These are phyloP conservation scores for Vanderwaltozyma tropicalis DNA, from an alignment of 805 yeast species.

Conservation along the genomic window DNA sequence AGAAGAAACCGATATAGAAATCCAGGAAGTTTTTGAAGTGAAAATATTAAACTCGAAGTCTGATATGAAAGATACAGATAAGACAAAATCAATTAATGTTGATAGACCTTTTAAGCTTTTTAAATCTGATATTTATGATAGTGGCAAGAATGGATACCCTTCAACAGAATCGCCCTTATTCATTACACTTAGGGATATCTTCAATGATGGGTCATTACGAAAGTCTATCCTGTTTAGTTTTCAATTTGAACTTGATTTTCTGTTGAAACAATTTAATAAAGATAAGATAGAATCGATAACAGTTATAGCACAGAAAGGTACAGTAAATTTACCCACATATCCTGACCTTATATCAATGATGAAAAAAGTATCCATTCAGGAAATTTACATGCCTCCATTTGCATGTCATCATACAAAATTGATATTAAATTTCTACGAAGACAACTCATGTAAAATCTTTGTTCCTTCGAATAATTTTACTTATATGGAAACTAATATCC, in stretches of 20 bases:
- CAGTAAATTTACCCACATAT: conserved; percentile 17
- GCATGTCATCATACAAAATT: conserved; percentile 58
- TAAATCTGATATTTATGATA: conserved; percentile 17
- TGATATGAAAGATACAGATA: neutral
- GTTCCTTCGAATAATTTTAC: conserved; percentile 54
- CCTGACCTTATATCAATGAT: conserved; percentile 5
- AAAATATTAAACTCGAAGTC: neutral
- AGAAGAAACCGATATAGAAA: conserved; percentile 3
- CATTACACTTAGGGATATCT: conserved; percentile 21
- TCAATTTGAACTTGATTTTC: conserved; percentile 33
- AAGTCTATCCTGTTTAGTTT: conserved; percentile 41
- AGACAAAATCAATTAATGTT: neutral
- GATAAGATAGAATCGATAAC: conserved; percentile 12
- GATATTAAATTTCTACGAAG: conserved; percentile 46
- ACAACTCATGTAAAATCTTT: conserved; percentile 39
- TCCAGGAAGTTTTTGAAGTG: neutral
- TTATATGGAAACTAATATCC: conserved; percentile 40
- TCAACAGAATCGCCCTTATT: conserved; percentile 11
- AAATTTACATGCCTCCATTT: conserved; percentile 31
- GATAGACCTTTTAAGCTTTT: conserved; percentile 12
- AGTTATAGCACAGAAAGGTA: conserved; percentile 27
- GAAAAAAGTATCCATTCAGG: conserved; percentile 13
- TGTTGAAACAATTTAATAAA: conserved; percentile 26
- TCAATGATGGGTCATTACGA: conserved; percentile 28
- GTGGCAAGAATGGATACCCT: neutral